Evolutionary conservation across 768 basidiomycete genomes (phyloP).

Genomic region (Pilatotrama ljubarskyi): DNA sequence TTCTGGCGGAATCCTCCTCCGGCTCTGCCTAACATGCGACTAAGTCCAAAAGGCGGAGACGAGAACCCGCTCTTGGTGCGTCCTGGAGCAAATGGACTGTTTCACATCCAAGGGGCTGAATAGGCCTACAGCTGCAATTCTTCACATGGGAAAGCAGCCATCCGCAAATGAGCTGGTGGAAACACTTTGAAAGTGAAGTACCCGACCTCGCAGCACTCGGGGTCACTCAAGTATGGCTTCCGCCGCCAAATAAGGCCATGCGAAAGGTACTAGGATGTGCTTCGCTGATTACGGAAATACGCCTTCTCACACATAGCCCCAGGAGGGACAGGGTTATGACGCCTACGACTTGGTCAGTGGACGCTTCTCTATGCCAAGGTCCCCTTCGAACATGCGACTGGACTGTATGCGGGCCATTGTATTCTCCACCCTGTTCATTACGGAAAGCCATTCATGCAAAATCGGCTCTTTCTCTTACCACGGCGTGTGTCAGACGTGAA

Average conservation of each 20-base stretch:
- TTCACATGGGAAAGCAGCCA: conserved; percentile 78
- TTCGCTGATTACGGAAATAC: not conserved
- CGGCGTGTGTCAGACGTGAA: not conserved
- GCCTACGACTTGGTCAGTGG: conserved; percentile 78
- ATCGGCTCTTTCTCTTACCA: no score
- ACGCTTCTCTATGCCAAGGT: not conserved
- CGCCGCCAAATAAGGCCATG: conserved; percentile 81
- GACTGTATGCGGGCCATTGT: no score
- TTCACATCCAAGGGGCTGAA: not conserved
- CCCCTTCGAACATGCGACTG: not conserved
- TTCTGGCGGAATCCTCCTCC: conserved; percentile 31
- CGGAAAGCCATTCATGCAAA: no score
- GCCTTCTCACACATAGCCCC: not conserved
- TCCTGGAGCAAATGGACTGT: not conserved
- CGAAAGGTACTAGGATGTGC: conserved; percentile 44
- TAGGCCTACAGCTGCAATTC: conserved; percentile 62
- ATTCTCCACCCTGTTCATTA: no score
- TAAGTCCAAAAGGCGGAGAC: conserved; percentile 49
- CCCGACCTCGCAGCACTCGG: conserved; percentile 66
- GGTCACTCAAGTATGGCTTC: conserved; percentile 81
- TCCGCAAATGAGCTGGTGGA: conserved; percentile 75
- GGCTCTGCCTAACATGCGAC: conserved; percentile 59
- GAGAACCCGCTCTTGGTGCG: conserved; percentile 72
- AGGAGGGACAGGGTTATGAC: conserved; percentile 79
- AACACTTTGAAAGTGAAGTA: conserved; percentile 64